Conservation (phyloP, 257 asterid genomes). For the Thymus quinquecostatus region DNA sequence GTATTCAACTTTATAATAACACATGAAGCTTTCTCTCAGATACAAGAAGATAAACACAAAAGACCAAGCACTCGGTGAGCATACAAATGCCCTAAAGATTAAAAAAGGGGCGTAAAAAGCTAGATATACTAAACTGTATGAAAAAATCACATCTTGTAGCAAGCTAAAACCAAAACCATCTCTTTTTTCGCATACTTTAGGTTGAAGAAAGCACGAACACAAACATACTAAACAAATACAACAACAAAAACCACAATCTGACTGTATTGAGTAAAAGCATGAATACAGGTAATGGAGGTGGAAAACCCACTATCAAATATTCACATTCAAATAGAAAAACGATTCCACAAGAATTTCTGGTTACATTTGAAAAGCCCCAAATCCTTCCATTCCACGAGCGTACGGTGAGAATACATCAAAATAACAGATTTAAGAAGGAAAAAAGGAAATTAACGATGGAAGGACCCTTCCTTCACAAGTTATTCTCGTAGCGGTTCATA, state of each 20-base stretch:
- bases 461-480: not conserved
- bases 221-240: not conserved
- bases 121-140: not conserved
- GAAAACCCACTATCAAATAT: not conserved
- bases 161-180: not conserved
- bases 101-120: too few species aligned
- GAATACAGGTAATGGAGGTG: not conserved
- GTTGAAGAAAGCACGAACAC: not conserved
- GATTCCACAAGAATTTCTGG: not conserved
- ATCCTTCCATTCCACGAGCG: not conserved
- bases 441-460: not conserved
- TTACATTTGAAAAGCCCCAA: conserved; percentile 17
- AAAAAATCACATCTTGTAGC: not conserved
- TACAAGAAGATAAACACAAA: not conserved
- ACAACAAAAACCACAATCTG: not conserved
- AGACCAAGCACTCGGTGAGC: not conserved
- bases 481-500: not conserved
- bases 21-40: not conserved
- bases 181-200: not conserved
- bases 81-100: not conserved
- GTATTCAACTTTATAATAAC: not conserved
- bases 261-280: not conserved
- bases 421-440: not conserved
- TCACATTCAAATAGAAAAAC: not conserved
- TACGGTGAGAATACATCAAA: not conserved